phyloP scores from a whole-genome alignment of 176 grass and related monocot species.

The Rhipidocladum racemiflorum region DNA sequence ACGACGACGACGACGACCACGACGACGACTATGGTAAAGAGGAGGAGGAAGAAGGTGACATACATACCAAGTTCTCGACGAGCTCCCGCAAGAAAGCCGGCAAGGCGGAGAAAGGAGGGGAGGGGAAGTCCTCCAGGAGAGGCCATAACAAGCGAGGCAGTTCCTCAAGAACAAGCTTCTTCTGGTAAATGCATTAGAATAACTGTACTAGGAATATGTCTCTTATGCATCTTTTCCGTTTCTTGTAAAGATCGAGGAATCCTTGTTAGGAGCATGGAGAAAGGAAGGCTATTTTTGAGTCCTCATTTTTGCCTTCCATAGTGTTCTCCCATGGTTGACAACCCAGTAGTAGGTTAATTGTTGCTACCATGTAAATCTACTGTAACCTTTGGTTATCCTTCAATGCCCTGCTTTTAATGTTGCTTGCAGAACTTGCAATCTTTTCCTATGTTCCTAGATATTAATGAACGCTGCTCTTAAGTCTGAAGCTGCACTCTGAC shows the following conservation, averaged over 20 bases:
- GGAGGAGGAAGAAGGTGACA: constrained; percentile 7
- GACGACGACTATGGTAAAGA: not conserved
- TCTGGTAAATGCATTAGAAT: constrained; percentile 52
- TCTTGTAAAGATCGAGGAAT: constrained; percentile 24
- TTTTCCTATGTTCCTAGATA: constrained; percentile 31
- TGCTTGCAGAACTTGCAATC: constrained; percentile 34
- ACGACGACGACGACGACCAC: not conserved
- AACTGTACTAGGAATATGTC: constrained; percentile 15
- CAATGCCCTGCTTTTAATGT: constrained; percentile 41
- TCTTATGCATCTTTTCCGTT: constrained; percentile 7
- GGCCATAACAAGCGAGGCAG: constrained; percentile 40
- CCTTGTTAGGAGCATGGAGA: constrained; percentile 46
- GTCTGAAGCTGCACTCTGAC: constrained; percentile 28
- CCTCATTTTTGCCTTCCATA: constrained; percentile 50
- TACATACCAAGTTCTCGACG: constrained; percentile 16
- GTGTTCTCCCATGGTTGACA: constrained; percentile 45
- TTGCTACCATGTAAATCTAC: constrained; percentile 40
- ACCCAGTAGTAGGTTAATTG: constrained; percentile 37
- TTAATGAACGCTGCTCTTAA: constrained; percentile 42
- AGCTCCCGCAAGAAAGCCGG: constrained; percentile 43
- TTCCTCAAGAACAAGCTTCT: constrained; percentile 52
- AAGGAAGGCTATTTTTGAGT: constrained; percentile 45
- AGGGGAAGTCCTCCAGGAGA: constrained; percentile 42
- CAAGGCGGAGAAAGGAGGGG: constrained; percentile 48
- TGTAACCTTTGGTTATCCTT: constrained; percentile 42